These are phyloP conservation scores for Aspergillus pseudoglaucus DNA, from an alignment of 2,329 filamentous ascomycete genomes.

Conservation along the genomic window DNA sequence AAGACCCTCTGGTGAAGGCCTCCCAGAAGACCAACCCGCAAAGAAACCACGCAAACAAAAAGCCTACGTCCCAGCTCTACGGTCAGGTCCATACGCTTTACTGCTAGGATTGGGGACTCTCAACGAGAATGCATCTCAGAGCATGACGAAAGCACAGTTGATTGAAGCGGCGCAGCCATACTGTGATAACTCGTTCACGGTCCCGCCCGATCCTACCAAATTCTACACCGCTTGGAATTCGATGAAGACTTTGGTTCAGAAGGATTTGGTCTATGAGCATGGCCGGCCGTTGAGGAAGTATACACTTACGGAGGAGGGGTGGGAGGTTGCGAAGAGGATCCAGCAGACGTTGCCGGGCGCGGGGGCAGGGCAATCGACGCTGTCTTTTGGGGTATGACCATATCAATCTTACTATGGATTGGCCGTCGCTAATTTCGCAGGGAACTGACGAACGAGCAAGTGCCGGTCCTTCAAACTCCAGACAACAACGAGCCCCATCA, in stretches of 20 bases:
- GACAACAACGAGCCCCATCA: neutral
- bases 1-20: conserved; percentile 23
- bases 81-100: conserved; percentile 70
- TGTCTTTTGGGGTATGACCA: conserved; percentile 6
- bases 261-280: conserved; percentile 67
- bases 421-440: neutral
- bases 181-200: conserved; percentile 67
- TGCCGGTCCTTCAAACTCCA: neutral
- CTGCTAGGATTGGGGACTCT: conserved; percentile 59
- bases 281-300: conserved; percentile 64
- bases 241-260: conserved; percentile 67
- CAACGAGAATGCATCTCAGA: conserved; percentile 48
- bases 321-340: conserved; percentile 64
- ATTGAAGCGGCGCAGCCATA: conserved; percentile 64
- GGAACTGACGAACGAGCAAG: neutral
- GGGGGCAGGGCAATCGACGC: conserved; percentile 13
- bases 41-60: conserved; percentile 56
- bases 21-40: conserved; percentile 29
- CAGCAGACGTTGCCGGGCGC: conserved; percentile 41
- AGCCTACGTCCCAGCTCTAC: conserved; percentile 63
- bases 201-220: conserved; percentile 59
- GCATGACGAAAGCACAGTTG: conserved; percentile 62
- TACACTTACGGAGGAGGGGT: conserved; percentile 67
- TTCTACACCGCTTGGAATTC: conserved; percentile 78
- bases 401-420: no score